Evolutionary conservation across 257 asterid genomes (phyloP).

Genomic region (Nicotiana attenuata): DNA sequence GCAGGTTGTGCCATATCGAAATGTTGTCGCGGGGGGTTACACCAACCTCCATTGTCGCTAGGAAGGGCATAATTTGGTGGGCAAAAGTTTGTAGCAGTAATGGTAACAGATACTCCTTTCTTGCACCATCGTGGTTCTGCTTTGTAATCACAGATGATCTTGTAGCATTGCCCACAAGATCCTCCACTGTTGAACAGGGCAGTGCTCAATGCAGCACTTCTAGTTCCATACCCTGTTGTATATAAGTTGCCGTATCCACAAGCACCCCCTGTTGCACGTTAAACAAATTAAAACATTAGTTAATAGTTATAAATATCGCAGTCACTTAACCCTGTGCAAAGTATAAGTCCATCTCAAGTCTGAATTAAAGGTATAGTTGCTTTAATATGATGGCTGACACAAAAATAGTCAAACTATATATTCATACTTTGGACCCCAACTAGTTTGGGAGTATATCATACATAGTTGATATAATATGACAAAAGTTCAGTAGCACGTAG

Average conservation of each 20-base stretch:
- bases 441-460: too few relatives aligned
- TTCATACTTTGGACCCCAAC: too few relatives aligned
- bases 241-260: slow-evolving; percentile 18
- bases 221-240: slow-evolving; percentile 28
- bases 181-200: slow-evolving; percentile 38
- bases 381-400: too few relatives aligned
- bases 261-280: slow-evolving; percentile 12
- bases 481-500: too few relatives aligned
- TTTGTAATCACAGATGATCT: slow-evolving; percentile 29
- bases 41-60: slow-evolving; percentile 40
- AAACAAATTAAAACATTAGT: too few relatives aligned
- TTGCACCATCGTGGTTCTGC: slow-evolving; percentile 25
- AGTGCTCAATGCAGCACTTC: slow-evolving; percentile 37
- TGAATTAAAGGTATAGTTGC: too few relatives aligned
- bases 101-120: slow-evolving; percentile 28
- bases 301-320: too few relatives aligned
- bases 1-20: slow-evolving; percentile 46
- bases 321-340: too few relatives aligned
- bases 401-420: too few relatives aligned
- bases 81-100: slow-evolving; percentile 38
- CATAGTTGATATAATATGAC: too few relatives aligned
- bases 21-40: slow-evolving; percentile 41
- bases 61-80: slow-evolving; percentile 38
- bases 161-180: slow-evolving; percentile 41
- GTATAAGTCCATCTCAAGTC: too few relatives aligned